Evolutionary conservation across 1,284 basidiomycete species (phyloP).

Genomic region (Austroboletus olivaceoglutinosus): DNA sequence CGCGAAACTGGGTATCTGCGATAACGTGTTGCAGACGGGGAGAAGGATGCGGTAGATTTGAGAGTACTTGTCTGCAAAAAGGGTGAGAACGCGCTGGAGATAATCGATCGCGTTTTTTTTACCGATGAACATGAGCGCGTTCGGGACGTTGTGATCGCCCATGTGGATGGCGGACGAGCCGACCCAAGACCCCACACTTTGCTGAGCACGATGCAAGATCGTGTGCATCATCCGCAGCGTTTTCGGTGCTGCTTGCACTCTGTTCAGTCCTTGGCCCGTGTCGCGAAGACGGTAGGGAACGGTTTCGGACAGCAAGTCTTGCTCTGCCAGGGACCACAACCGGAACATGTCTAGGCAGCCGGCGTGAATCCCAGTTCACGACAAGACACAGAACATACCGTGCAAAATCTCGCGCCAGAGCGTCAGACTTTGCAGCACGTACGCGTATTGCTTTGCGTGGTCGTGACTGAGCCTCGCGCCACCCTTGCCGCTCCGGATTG

Average conservation of each 20-base stretch:
- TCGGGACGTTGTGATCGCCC: slow-evolving; percentile 85
- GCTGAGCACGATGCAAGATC: slow-evolving; percentile 76
- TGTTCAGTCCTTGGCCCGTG: slow-evolving; percentile 80
- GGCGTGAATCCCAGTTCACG: slow-evolving; percentile 1
- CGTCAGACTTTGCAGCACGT: slow-evolving; percentile 78
- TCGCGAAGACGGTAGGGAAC: slow-evolving; percentile 73
- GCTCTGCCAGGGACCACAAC: slow-evolving; percentile 75
- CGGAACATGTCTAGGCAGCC: slow-evolving; percentile 71
- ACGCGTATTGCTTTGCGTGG: slow-evolving; percentile 77
- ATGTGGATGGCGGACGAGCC: slow-evolving; percentile 61
- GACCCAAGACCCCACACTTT: slow-evolving; percentile 75
- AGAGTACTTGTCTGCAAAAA: slow-evolving; percentile 68
- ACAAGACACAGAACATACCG: slow-evolving; percentile 42
- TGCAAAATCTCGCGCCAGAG: slow-evolving; percentile 81
- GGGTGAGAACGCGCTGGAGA: not conserved
- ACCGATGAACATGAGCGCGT: slow-evolving; percentile 79
- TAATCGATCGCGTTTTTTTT: not conserved
- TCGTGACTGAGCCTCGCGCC: slow-evolving; percentile 79
- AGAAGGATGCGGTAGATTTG: slow-evolving; percentile 84
- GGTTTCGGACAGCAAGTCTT: slow-evolving; percentile 72
- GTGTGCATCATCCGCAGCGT: slow-evolving; percentile 82
- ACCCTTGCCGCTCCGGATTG: slow-evolving; percentile 72
- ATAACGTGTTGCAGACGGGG: slow-evolving; percentile 75
- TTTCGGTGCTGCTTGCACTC: slow-evolving; percentile 79
- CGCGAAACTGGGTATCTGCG: slow-evolving; percentile 62